Conservation (phyloP, 495 filamentous ascomycete genomes). For the Letharia columbiana region DNA sequence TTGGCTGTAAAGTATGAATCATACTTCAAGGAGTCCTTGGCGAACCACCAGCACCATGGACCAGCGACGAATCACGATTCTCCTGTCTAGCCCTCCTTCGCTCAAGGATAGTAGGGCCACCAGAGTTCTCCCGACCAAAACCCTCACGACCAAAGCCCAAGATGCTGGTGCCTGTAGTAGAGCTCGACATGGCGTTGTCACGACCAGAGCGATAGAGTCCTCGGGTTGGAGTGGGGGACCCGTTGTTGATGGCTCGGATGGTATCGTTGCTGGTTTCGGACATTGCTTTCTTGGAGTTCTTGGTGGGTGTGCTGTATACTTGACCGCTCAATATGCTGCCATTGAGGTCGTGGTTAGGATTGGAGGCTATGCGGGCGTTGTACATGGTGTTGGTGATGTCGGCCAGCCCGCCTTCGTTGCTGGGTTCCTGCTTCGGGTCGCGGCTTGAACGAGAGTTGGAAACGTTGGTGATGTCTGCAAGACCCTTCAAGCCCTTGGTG, state of each 20-base stretch:
- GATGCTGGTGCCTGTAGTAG: not conserved
- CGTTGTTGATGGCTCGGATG: constrained; percentile 6
- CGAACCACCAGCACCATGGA: not conserved
- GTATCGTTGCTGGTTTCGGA: not conserved
- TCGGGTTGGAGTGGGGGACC: not conserved
- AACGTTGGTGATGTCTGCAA: not conserved
- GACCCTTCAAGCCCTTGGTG: not conserved
- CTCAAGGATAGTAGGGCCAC: not conserved
- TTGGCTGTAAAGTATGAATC: not conserved
- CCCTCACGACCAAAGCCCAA: constrained; percentile 7
- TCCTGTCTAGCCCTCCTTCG: not conserved
- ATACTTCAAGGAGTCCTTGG: not conserved
- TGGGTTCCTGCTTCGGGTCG: not conserved
- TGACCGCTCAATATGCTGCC: not conserved
- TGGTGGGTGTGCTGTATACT: not conserved
- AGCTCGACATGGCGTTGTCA: constrained; percentile 1
- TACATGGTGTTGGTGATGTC: not conserved
- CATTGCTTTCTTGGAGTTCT: not conserved
- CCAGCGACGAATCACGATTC: not conserved
- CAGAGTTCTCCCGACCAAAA: not conserved
- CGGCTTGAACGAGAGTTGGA: not conserved
- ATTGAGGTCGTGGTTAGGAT: not conserved
- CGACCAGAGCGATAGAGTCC: constrained; percentile 7
- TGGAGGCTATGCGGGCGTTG: not conserved
- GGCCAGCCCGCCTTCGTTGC: not conserved